These are phyloP conservation scores for Gossypium gossypioides DNA, from an alignment of 441 rosid species.

Conservation along the genomic window DNA sequence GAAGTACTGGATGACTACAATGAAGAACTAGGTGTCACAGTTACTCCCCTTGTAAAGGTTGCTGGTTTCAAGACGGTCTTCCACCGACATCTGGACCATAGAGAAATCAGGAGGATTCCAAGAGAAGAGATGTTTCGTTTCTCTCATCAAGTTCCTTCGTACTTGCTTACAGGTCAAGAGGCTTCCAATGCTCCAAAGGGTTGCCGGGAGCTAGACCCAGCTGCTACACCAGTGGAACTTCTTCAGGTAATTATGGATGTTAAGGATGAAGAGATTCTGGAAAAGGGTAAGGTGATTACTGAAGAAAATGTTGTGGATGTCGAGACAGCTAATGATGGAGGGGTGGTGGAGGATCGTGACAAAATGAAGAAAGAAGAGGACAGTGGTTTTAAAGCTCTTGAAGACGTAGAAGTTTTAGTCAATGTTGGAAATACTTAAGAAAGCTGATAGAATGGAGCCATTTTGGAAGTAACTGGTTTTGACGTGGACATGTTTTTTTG, in stretches of 20 bases:
- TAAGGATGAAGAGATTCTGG: conserved; percentile 23
- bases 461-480: not conserved
- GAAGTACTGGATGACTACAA: conserved; percentile 51
- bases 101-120: conserved; percentile 29
- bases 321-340: conserved; percentile 2
- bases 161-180: conserved; percentile 47
- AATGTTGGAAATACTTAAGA: not conserved
- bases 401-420: conserved; percentile 1
- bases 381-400: conserved; percentile 7
- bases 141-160: conserved; percentile 54
- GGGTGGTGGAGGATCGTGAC: conserved; percentile 1
- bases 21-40: conserved; percentile 36
- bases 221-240: conserved; percentile 46
- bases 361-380: conserved; percentile 13
- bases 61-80: conserved; percentile 51
- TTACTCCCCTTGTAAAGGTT: conserved; percentile 47
- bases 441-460: not conserved
- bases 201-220: conserved; percentile 56
- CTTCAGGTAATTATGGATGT: conserved; percentile 27
- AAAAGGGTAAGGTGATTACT: conserved; percentile 10
- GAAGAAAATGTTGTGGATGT: conserved; percentile 14
- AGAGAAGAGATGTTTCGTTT: conserved; percentile 46
- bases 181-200: conserved; percentile 49
- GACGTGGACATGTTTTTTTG: not conserved
- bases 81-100: conserved; percentile 40